A percentile compares a stretch with the other conserved stretches of the same genome.
These are phyloP conservation scores for Globisporangium middletonii DNA, from an alignment of 352 stramenopile genomes.

Conservation along the genomic window DNA sequence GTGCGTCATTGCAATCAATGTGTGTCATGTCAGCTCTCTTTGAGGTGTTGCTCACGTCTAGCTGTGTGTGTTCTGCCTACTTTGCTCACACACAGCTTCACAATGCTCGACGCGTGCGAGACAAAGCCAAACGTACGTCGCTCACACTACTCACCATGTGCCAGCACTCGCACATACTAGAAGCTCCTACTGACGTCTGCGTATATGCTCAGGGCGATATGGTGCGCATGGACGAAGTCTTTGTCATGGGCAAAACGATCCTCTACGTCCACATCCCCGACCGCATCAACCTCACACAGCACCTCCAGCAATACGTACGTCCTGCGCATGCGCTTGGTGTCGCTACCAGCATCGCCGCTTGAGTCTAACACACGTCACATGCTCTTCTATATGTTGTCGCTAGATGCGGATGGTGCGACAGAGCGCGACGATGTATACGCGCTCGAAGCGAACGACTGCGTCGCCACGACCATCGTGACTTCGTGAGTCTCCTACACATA, in stretches of 20 bases:
- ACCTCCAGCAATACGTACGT: conserved; percentile 76
- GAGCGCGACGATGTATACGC: conserved; percentile 79
- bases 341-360: background rate
- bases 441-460: conserved; percentile 38
- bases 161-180: background rate
- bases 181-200: background rate
- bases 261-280: conserved; percentile 86
- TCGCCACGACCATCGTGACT: background rate
- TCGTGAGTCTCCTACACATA: background rate
- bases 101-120: conserved; percentile 63
- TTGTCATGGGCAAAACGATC: conserved; percentile 84
- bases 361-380: background rate
- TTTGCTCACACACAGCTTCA: conserved; percentile 34
- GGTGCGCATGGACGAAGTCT: conserved; percentile 74
- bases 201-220: conserved; percentile 32
- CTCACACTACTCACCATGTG: too few species aligned
- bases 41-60: background rate
- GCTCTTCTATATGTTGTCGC: background rate
- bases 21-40: background rate
- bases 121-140: conserved; percentile 58
- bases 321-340: background rate
- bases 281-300: conserved; percentile 74
- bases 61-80: too few species aligned
- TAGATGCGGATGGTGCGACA: conserved; percentile 75
- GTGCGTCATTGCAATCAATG: conserved; percentile 19